phyloP scores from a whole-genome alignment of 768 basidiomycete species.

The Porpolomopsis calyptriformis region DNA sequence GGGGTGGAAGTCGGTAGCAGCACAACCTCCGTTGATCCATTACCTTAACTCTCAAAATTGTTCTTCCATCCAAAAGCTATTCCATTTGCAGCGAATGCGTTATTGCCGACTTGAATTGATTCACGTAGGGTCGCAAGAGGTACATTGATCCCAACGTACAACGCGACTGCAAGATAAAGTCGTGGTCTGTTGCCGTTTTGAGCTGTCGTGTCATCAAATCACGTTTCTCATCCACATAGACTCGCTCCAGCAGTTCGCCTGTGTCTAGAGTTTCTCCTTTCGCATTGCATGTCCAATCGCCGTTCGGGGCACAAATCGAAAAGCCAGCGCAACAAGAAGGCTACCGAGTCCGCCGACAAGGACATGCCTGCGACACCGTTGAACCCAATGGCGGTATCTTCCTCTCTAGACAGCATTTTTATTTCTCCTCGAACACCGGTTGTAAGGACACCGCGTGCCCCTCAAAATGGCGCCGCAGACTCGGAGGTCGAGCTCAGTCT shows the following conservation, averaged over 20 bases:
- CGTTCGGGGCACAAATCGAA: conserved; percentile 10
- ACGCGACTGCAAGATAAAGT: too few species aligned
- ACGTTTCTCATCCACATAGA: too few species aligned
- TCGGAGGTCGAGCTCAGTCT: conserved; percentile 48
- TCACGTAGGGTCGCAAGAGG: too few species aligned
- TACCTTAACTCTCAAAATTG: too few species aligned
- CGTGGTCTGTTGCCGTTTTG: too few species aligned
- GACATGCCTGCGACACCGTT: conserved; percentile 32
- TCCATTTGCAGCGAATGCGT: too few species aligned
- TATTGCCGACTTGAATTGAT: too few species aligned
- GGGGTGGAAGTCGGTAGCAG: too few species aligned
- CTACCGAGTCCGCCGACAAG: conserved; percentile 14
- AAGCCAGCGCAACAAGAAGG: conserved; percentile 20
- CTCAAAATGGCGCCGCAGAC: conserved; percentile 25
- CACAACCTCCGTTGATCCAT: too few species aligned
- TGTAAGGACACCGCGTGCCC: conserved; percentile 22
- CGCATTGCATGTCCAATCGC: conserved; percentile 1
- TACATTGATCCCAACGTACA: too few species aligned
- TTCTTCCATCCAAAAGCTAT: too few species aligned
- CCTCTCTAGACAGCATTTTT: conserved; percentile 48
- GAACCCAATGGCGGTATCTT: conserved; percentile 42
- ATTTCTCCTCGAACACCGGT: conserved; percentile 43
- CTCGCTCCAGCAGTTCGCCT: not conserved
- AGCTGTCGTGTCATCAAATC: too few species aligned
- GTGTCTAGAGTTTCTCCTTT: not conserved